Percentiles rank a stretch among this genome's conserved stretches.
Evolutionary conservation across 768 basidiomycete genomes (phyloP).

Genomic region (Agaricus blazei): DNA sequence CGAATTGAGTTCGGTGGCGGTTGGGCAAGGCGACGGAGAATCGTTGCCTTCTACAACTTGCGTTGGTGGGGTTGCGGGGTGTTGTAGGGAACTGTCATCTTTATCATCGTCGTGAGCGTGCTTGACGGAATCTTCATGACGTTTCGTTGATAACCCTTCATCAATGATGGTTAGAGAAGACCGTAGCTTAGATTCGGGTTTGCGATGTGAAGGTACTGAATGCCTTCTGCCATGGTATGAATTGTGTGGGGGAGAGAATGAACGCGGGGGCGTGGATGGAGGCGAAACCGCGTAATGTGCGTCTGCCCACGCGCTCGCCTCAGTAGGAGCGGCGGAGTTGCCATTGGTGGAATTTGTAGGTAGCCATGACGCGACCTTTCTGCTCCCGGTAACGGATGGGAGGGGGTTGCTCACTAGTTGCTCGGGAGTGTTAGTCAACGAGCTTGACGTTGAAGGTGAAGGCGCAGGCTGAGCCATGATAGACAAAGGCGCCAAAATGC

Average conservation of each 20-base stretch:
- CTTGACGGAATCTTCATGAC: slow-evolving; percentile 2
- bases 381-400: slow-evolving; percentile 22
- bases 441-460: slow-evolving; percentile 39
- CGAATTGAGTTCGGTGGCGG: slow-evolving; percentile 13
- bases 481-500: slow-evolving; percentile 82
- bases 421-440: slow-evolving; percentile 47
- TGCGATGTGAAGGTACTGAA: slow-evolving; percentile 48
- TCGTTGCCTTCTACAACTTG: slow-evolving; percentile 17
- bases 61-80: slow-evolving; percentile 15
- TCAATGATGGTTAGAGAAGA: slow-evolving; percentile 70
- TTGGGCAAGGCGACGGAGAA: slow-evolving; percentile 20
- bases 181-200: slow-evolving; percentile 64
- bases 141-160: slow-evolving; percentile 30
- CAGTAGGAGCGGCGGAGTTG: slow-evolving; percentile 41
- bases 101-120: background rate
- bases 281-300: slow-evolving; percentile 38
- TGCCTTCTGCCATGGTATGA: slow-evolving; percentile 36
- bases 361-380: slow-evolving; percentile 27
- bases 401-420: slow-evolving; percentile 26
- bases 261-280: slow-evolving; percentile 39
- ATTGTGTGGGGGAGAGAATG: slow-evolving; percentile 39
- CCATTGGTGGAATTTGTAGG: slow-evolving; percentile 31
- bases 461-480: slow-evolving; percentile 57
- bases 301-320: slow-evolving; percentile 53
- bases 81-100: slow-evolving; percentile 8